Percentiles rank a stretch among this genome's conserved stretches.
Conservation (phyloP, 108 stramenopile genomes). For the Craspedostauros australis region DNA sequence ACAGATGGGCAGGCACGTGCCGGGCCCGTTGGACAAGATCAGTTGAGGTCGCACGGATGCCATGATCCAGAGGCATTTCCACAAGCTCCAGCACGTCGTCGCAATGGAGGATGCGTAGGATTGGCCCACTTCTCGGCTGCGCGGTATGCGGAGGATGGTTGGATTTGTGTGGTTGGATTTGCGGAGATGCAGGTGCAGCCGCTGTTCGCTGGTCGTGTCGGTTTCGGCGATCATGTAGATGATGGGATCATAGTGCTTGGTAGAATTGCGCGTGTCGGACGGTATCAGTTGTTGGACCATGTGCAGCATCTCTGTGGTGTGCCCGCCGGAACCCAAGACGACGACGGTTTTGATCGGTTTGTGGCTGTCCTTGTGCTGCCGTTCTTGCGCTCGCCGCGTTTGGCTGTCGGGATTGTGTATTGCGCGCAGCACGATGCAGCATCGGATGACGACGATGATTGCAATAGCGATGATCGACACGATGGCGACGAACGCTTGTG, state of each 20-base stretch:
- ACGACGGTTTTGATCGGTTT: conserved; percentile 54
- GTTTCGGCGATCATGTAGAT: conserved; percentile 56
- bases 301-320: conserved; percentile 85
- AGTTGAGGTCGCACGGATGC: conserved; percentile 57
- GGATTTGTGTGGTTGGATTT: conserved; percentile 4
- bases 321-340: conserved; percentile 83
- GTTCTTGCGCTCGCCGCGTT: no score
- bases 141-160: conserved; percentile 45
- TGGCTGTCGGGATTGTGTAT: no score
- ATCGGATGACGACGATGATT: no score
- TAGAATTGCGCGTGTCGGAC: background rate
- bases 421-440: no score
- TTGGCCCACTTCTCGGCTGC: conserved; percentile 74
- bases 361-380: no score
- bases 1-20: conserved; percentile 79
- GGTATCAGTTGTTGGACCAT: conserved; percentile 48
- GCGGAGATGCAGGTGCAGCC: conserved; percentile 23
- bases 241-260: conserved; percentile 49
- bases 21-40: conserved; percentile 84
- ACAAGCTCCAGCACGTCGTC: conserved; percentile 50
- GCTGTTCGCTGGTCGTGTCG: conserved; percentile 54
- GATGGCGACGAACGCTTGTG: no score
- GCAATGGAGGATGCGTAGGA: conserved; percentile 27
- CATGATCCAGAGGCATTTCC: conserved; percentile 18
- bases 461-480: no score